Base-by-base conservation (phyloP, 345 rosid genomes). In the Pistacia atlantica region DNA sequence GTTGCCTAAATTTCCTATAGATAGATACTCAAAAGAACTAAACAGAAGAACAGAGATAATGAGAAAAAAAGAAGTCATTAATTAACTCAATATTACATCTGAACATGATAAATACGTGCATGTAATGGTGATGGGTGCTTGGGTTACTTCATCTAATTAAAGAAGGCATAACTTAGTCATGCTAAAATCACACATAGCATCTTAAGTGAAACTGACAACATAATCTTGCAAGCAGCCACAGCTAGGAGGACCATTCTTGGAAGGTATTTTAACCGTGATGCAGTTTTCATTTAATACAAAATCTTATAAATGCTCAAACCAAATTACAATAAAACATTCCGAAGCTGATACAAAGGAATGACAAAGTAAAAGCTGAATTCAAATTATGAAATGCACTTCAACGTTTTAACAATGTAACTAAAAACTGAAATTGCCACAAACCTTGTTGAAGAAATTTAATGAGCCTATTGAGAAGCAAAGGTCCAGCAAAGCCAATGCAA, bases 361-460 rank as follows among this genome's bases (percentile, higher is more conserved):
- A 38, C 33, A 65, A 5, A 67, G 52, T 10, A 49, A 60, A 33
- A 22, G 6, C 63, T 59, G 17, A 18, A 75, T 51, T 13, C 59
- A 60, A 52, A 74, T 33, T n/a, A 51, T 70, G 33, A 56, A 57
- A 48, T n/a, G 8, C 63, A 25, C 31, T 75, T 55, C 67, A 64
- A 79, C 49, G 56, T 38, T 33, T 22, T 20, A 33, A 71, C 75
- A 17, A 25, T 8, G 60, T 25, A 37, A 33, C 2, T 38, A 33
- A 69, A 60, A 49, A 72, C 37, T 51, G 35, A 38, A 58, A 76
- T 74, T 59, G 69, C 46, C 73, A 56, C 81, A 65, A 68, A 95
- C 97, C 97, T 90, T 84, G 85, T 83, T 92, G 89, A 78, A 95
- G 95, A 87, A 85, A 90, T 79, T 77, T 87, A 88, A 95, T 90